phyloP scores from a whole-genome alignment of 345 rosid species.

The Limnanthes douglasii region DNA sequence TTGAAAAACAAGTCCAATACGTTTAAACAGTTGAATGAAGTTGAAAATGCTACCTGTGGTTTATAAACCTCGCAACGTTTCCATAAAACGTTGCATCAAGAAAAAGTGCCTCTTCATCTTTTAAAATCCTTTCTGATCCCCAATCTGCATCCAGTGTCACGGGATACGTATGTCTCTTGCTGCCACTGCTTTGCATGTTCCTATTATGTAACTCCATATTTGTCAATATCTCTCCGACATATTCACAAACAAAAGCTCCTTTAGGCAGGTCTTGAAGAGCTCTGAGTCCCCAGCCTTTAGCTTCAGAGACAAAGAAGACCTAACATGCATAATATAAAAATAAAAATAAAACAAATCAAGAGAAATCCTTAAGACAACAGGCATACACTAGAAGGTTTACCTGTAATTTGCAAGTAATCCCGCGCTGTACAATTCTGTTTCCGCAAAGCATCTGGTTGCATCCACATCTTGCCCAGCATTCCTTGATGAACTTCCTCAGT shows the following conservation, averaged over 20 bases:
- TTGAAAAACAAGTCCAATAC: no score
- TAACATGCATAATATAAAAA: conserved; percentile 12
- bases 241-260: conserved; percentile 85
- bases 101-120: conserved; percentile 83
- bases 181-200: conserved; percentile 19
- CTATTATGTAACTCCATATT: conserved; percentile 46
- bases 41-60: conserved; percentile 71
- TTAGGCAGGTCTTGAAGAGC: conserved; percentile 69
- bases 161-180: conserved; percentile 36
- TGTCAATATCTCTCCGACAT: conserved; percentile 75
- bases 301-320: conserved; percentile 66
- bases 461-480: conserved; percentile 92
- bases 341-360: no score
- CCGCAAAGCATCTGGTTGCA: conserved; percentile 64
- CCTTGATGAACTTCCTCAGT: conserved; percentile 72
- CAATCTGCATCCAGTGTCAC: conserved; percentile 77
- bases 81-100: conserved; percentile 64
- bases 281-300: conserved; percentile 85
- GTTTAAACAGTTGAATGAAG: no score
- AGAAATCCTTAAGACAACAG: no score
- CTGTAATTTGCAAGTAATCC: conserved; percentile 54
- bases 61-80: conserved; percentile 84
- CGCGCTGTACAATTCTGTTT: conserved; percentile 73
- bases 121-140: conserved; percentile 36
- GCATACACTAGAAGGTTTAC: conserved; percentile 16